These are phyloP conservation scores for Coleophoma cylindrospora DNA, from an alignment of 2,329 filamentous ascomycete genomes.

Conservation along the genomic window DNA sequence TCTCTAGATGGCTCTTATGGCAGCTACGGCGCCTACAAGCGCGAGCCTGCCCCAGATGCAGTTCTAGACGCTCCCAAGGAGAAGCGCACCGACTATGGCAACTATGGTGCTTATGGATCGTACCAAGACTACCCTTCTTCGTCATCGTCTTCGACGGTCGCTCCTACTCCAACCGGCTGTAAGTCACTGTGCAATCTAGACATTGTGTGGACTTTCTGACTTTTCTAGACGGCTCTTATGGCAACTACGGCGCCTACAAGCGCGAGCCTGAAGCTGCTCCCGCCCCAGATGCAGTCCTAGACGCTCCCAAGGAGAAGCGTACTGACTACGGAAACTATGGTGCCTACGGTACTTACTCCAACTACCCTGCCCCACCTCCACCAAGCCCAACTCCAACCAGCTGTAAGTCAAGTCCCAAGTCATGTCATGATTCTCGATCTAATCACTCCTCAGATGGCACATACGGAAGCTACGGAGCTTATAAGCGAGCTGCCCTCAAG, in stretches of 20 bases:
- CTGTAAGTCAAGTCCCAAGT: background rate
- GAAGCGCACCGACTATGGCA: conserved; percentile 5
- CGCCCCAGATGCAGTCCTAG: background rate
- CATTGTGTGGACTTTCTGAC: too few relatives aligned
- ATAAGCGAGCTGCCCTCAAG: conserved; percentile 1
- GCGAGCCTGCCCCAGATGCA: background rate
- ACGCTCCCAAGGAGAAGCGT: background rate
- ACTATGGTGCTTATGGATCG: background rate
- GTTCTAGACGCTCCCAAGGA: background rate
- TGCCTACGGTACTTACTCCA: background rate
- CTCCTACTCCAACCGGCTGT: background rate
- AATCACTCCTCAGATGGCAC: background rate
- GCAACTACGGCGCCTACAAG: conserved; percentile 4
- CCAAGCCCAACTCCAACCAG: background rate
- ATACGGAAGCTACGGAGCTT: conserved; percentile 1
- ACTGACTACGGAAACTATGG: background rate
- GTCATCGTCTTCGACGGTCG: background rate
- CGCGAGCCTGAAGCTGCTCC: conserved; percentile 1
- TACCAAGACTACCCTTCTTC: background rate
- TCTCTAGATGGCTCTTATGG: background rate
- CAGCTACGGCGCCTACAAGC: conserved; percentile 5
- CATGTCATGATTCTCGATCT: too few relatives aligned
- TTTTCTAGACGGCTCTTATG: conserved; percentile 1
- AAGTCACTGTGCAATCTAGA: background rate
- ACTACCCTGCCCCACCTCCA: background rate